phyloP scores from a whole-genome alignment of 1,284 basidiomycete species.

The Nidula niveotomentosa region DNA sequence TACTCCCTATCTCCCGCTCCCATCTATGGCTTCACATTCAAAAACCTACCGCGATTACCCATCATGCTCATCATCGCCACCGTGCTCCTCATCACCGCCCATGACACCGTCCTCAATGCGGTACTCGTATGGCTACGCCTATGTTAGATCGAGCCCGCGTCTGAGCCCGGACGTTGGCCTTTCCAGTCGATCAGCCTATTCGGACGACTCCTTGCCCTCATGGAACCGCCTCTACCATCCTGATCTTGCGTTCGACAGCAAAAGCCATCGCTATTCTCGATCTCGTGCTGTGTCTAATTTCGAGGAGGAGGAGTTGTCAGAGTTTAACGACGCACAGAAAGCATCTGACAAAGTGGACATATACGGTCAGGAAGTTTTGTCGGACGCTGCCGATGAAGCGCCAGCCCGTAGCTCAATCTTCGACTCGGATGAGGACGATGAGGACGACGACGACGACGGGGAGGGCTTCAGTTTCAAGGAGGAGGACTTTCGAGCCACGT shows the following conservation, averaged over 20 bases:
- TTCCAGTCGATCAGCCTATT: slow-evolving; percentile 13
- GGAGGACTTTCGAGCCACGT: slow-evolving; percentile 35
- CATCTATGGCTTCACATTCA: slow-evolving; percentile 18
- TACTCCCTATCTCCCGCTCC: slow-evolving; percentile 16
- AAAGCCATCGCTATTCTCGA: slow-evolving; percentile 13
- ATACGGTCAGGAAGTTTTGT: background rate
- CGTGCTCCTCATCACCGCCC: slow-evolving; percentile 36
- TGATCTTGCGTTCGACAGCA: background rate
- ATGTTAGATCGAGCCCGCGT: slow-evolving; percentile 33
- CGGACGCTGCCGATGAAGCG: background rate
- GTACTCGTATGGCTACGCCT: slow-evolving; percentile 21
- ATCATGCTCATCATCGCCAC: slow-evolving; percentile 28
- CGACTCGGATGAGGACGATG: slow-evolving; percentile 11
- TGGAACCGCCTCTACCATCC: slow-evolving; percentile 16
- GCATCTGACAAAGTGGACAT: slow-evolving; percentile 14
- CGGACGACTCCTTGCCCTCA: slow-evolving; percentile 20
- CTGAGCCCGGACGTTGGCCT: slow-evolving; percentile 17
- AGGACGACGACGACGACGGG: slow-evolving; percentile 19
- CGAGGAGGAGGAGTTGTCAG: slow-evolving; percentile 16
- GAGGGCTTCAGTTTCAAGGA: slow-evolving; percentile 21
- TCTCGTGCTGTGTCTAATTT: slow-evolving; percentile 20
- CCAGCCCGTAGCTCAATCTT: background rate
- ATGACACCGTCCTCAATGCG: slow-evolving; percentile 29
- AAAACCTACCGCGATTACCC: slow-evolving; percentile 15
- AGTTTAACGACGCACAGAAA: slow-evolving; percentile 18